phyloP scores from a whole-genome alignment of 2,329 filamentous ascomycete species.

The Nigrospora osmanthi region DNA sequence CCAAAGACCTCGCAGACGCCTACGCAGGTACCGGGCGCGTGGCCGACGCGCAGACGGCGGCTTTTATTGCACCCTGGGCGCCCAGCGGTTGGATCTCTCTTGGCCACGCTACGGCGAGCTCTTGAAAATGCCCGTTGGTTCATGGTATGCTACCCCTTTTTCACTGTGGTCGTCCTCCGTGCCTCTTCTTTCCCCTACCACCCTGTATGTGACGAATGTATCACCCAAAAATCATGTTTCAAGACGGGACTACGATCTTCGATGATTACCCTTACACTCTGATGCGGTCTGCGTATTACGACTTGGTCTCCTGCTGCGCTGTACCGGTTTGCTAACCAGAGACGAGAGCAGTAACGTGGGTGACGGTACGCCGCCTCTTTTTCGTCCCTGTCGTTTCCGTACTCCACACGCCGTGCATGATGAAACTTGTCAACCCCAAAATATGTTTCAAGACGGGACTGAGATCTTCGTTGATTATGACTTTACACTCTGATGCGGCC shows the following conservation, averaged over 20 bases:
- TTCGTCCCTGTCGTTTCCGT: not conserved
- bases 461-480: slow-evolving; percentile 4
- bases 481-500: too few relatives aligned
- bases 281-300: too few relatives aligned
- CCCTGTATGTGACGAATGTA: slow-evolving; percentile 6
- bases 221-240: slow-evolving; percentile 21
- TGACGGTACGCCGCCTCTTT: not conserved
- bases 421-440: slow-evolving; percentile 20
- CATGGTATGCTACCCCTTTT: not conserved
- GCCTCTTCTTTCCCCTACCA: too few relatives aligned
- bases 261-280: not conserved
- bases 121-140: slow-evolving; percentile 1
- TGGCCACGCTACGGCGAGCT: slow-evolving; percentile 23
- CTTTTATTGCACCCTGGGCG: slow-evolving; percentile 78
- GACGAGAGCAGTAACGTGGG: not conserved
- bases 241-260: slow-evolving; percentile 21
- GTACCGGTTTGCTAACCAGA: not conserved
- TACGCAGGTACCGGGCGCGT: slow-evolving; percentile 66
- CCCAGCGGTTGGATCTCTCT: slow-evolving; percentile 56
- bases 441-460: slow-evolving; percentile 27
- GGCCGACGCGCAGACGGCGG: slow-evolving; percentile 67
- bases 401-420: slow-evolving; percentile 12
- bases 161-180: too few relatives aligned
- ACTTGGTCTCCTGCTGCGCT: not conserved
- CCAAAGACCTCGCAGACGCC: slow-evolving; percentile 62